Evolutionary conservation across 2,329 filamentous ascomycete genomes (phyloP).

Genomic region (Hypomyces rosellus): DNA sequence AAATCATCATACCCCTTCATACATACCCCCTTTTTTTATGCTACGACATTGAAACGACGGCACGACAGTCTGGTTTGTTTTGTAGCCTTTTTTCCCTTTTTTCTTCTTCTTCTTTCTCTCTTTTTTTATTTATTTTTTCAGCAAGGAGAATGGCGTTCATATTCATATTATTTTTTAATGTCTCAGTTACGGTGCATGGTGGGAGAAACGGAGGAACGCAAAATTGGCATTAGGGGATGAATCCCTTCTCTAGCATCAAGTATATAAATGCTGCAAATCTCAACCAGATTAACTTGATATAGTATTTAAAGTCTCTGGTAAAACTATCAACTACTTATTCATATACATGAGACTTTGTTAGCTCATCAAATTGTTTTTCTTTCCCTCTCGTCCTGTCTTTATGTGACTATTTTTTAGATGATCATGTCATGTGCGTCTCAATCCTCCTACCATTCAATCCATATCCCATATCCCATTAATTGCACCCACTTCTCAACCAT

Average conservation of each 20-base stretch:
- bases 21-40: background rate
- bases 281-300: background rate
- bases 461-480: constrained; percentile 1
- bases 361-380: background rate
- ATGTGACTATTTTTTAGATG: background rate
- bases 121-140: background rate
- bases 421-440: background rate
- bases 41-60: background rate
- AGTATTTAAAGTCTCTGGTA: background rate
- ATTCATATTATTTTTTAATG: background rate
- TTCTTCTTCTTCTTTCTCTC: background rate
- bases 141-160: background rate
- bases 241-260: background rate
- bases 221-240: background rate
- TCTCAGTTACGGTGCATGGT: background rate
- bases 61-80: background rate
- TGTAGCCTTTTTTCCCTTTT: background rate
- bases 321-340: background rate
- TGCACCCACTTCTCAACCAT: background rate
- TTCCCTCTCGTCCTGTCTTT: background rate
- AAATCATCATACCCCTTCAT: background rate
- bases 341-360: background rate
- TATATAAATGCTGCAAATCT: background rate
- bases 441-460: background rate
- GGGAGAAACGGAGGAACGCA: background rate